These are phyloP conservation scores for Coniosporium apollinis DNA, from an alignment of 495 filamentous ascomycete species.

Conservation along the genomic window DNA sequence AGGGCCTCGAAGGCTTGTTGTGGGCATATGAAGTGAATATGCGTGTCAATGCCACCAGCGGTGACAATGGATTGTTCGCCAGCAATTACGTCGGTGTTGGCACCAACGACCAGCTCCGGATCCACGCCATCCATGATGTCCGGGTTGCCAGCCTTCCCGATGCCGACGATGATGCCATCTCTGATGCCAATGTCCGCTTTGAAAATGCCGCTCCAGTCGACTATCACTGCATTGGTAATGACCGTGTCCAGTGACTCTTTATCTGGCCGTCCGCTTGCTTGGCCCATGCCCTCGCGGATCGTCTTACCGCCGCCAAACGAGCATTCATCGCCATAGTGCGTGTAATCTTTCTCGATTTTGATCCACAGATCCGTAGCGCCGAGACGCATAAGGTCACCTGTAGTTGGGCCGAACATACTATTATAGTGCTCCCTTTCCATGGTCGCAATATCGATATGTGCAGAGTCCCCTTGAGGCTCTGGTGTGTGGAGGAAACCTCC, in stretches of 20 bases:
- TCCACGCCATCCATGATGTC: conserved; percentile 89
- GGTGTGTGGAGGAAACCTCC: conserved; percentile 65
- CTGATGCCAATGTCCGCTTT: conserved; percentile 97
- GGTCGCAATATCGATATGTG: conserved; percentile 38
- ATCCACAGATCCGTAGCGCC: conserved; percentile 85
- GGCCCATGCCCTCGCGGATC: conserved; percentile 89
- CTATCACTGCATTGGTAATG: conserved; percentile 80
- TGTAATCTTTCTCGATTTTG: conserved; percentile 74
- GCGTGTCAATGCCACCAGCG: conserved; percentile 79
- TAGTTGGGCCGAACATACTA: conserved; percentile 86
- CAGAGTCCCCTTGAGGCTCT: conserved; percentile 39
- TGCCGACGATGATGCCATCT: conserved; percentile 70
- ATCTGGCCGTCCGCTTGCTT: conserved; percentile 60
- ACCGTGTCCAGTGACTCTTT: conserved; percentile 65
- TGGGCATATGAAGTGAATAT: conserved; percentile 95
- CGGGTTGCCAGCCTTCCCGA: conserved; percentile 93
- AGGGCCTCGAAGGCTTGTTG: conserved; percentile 82
- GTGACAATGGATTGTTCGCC: conserved; percentile 89
- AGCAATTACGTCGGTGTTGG: conserved; percentile 90
- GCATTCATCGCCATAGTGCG: conserved; percentile 83
- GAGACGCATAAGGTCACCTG: conserved; percentile 65
- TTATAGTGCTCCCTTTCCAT: conserved; percentile 68
- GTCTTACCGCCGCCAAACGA: conserved; percentile 94
- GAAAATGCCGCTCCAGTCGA: conserved; percentile 87
- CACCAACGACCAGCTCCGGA: conserved; percentile 63